Conservation (phyloP, 169 alveolate genomes). For the Cyclospora cayetanensis region DNA sequence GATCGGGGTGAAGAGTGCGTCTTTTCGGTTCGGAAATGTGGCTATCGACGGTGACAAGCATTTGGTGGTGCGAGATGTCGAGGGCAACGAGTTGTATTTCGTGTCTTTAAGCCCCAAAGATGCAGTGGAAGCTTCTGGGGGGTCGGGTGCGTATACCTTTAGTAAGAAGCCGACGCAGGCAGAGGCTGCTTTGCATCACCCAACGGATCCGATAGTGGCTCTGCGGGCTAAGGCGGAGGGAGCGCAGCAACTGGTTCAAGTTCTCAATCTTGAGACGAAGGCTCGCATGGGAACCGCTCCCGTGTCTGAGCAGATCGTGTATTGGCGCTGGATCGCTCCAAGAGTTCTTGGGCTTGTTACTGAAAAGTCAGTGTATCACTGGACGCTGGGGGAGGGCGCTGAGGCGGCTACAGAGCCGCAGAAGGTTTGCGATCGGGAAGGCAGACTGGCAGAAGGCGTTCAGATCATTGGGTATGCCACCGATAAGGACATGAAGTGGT, state of each 20-base stretch:
- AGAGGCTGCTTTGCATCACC: slow-evolving; percentile 96
- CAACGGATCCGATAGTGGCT: slow-evolving; percentile 92
- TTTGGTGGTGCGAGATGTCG: slow-evolving; percentile 78
- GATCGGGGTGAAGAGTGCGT: slow-evolving; percentile 74
- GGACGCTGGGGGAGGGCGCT: slow-evolving; percentile 81
- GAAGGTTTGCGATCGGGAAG: slow-evolving; percentile 90
- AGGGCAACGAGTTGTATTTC: slow-evolving; percentile 75
- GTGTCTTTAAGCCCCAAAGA: slow-evolving; percentile 80
- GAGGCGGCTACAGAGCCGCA: slow-evolving; percentile 77
- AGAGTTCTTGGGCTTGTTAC: slow-evolving; percentile 92
- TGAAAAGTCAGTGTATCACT: slow-evolving; percentile 91
- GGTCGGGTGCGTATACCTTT: slow-evolving; percentile 68
- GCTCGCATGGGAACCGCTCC: slow-evolving; percentile 91
- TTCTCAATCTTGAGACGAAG: slow-evolving; percentile 92
- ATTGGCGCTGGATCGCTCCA: slow-evolving; percentile 94
- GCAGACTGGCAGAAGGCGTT: slow-evolving; percentile 88
- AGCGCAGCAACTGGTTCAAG: slow-evolving; percentile 86
- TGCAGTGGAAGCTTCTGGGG: slow-evolving; percentile 8
- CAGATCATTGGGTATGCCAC: slow-evolving; percentile 85
- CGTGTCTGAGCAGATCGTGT: slow-evolving; percentile 89
- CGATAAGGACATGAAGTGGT: slow-evolving; percentile 89
- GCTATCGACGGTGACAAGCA: slow-evolving; percentile 77
- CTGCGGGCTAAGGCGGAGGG: slow-evolving; percentile 86
- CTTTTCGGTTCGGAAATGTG: slow-evolving; percentile 79
- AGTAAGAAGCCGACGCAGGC: slow-evolving; percentile 96